Percentiles rank a stretch among this genome's conserved stretches.
These are phyloP conservation scores for Moricandia moricandioides DNA, from an alignment of 345 rosid species.

Conservation along the genomic window DNA sequence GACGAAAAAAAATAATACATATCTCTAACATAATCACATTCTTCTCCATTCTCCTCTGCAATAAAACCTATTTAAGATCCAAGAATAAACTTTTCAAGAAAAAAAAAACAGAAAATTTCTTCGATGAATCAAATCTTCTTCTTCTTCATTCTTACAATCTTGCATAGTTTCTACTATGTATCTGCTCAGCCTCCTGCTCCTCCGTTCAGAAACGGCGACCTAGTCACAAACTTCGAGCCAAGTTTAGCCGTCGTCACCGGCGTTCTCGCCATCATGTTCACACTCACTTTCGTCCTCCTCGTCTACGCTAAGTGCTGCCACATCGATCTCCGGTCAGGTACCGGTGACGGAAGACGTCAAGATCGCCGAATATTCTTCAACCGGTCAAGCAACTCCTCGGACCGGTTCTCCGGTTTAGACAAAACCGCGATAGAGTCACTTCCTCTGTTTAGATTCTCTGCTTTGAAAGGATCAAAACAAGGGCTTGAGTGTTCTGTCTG, in stretches of 20 bases:
- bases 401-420: slow-evolving; percentile 74
- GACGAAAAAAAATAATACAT: not conserved
- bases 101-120: not conserved
- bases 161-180: slow-evolving; percentile 14
- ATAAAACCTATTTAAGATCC: not conserved
- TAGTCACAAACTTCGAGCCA: slow-evolving; percentile 58
- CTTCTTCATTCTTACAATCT: slow-evolving; percentile 13
- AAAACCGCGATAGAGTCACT: slow-evolving; percentile 71
- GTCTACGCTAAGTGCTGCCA: slow-evolving; percentile 71
- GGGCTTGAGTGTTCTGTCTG: slow-evolving; percentile 93
- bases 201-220: slow-evolving; percentile 35
- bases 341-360: slow-evolving; percentile 22
- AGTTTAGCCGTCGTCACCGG: slow-evolving; percentile 80
- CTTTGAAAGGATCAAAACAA: slow-evolving; percentile 64
- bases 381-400: slow-evolving; percentile 36
- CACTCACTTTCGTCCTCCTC: slow-evolving; percentile 58
- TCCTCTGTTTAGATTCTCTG: slow-evolving; percentile 82
- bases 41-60: slow-evolving; percentile 1
- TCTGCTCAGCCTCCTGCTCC: slow-evolving; percentile 38
- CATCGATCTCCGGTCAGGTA: slow-evolving; percentile 32
- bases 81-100: slow-evolving; percentile 1
- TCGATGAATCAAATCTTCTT: slow-evolving; percentile 30
- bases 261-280: slow-evolving; percentile 66
- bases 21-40: not conserved
- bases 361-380: slow-evolving; percentile 28